phyloP scores from a whole-genome alignment of 352 stramenopile species.

The Globisporangium nagaii region DNA sequence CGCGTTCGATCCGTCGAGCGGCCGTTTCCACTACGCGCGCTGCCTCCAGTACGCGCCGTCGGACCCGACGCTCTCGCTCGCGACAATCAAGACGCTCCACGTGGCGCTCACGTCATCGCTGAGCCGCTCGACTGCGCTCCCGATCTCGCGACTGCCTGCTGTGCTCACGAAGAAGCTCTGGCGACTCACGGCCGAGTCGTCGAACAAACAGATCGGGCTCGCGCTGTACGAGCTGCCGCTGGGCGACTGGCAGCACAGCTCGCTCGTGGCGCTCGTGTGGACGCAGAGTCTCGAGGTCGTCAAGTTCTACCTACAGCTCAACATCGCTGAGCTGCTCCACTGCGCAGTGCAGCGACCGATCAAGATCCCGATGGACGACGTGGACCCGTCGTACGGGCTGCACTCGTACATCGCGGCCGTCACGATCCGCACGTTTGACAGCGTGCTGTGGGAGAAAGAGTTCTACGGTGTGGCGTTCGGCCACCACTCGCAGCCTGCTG shows the following conservation, averaged over 20 bases:
- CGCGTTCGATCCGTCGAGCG: conserved; percentile 16
- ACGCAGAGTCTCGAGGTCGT: conserved; percentile 31
- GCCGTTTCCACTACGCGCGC: conserved; percentile 29
- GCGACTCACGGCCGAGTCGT: conserved; percentile 27
- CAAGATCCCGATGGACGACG: conserved; percentile 25
- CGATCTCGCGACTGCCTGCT: conserved; percentile 4
- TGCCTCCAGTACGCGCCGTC: conserved; percentile 22
- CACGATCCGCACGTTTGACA: conserved; percentile 34
- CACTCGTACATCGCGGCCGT: conserved; percentile 44
- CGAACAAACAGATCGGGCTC: conserved; percentile 32
- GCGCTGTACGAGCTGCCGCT: conserved; percentile 48
- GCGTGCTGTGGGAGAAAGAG: conserved; percentile 48
- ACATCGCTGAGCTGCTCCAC: conserved; percentile 43
- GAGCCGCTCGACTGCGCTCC: conserved; percentile 4
- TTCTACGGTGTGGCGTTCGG: conserved; percentile 37
- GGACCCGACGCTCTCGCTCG: conserved; percentile 21
- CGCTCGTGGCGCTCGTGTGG: conserved; percentile 50
- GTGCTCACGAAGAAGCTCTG: conserved; percentile 21
- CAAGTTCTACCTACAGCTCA: conserved; percentile 41
- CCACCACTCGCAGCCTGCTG: neutral
- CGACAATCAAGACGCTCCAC: conserved; percentile 20
- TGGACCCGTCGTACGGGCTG: conserved; percentile 33
- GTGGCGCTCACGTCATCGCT: conserved; percentile 19
- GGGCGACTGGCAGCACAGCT: conserved; percentile 30
- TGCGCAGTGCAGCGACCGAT: conserved; percentile 24